Evolutionary conservation across 2,329 filamentous ascomycete genomes (phyloP).

Genomic region (Fusarium beomiforme): DNA sequence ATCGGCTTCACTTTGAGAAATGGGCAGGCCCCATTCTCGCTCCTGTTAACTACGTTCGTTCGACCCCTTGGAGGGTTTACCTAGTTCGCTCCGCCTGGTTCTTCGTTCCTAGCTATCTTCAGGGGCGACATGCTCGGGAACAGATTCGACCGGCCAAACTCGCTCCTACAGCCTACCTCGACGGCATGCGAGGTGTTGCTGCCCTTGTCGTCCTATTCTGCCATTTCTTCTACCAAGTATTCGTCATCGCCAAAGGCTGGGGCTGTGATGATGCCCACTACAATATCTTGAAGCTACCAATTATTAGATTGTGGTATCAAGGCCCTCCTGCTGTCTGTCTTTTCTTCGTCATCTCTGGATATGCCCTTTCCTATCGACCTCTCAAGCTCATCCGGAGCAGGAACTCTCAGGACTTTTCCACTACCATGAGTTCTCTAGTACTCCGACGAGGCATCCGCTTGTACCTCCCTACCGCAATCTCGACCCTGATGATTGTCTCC

Average conservation of each 20-base stretch:
- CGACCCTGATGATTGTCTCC: slow-evolving; percentile 58
- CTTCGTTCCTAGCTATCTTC: slow-evolving; percentile 64
- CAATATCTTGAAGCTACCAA: slow-evolving; percentile 61
- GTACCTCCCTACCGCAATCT: slow-evolving; percentile 61
- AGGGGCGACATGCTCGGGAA: slow-evolving; percentile 55
- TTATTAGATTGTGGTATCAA: slow-evolving; percentile 63
- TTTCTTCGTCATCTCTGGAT: slow-evolving; percentile 72
- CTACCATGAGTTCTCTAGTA: slow-evolving; percentile 59
- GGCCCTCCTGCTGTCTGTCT: slow-evolving; percentile 67
- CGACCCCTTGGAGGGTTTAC: slow-evolving; percentile 51
- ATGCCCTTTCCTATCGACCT: slow-evolving; percentile 65
- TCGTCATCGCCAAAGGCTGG: slow-evolving; percentile 62
- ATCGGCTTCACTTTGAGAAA: slow-evolving; percentile 44
- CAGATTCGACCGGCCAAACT: slow-evolving; percentile 54
- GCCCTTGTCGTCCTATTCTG: slow-evolving; percentile 67
- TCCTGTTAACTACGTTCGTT: slow-evolving; percentile 43
- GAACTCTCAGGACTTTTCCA: slow-evolving; percentile 52
- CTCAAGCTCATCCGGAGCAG: slow-evolving; percentile 56
- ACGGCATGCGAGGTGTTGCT: slow-evolving; percentile 66
- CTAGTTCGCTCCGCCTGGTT: slow-evolving; percentile 55
- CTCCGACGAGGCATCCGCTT: slow-evolving; percentile 64
- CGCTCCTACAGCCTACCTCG: slow-evolving; percentile 66
- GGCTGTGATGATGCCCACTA: slow-evolving; percentile 57
- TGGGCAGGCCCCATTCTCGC: slow-evolving; percentile 48
- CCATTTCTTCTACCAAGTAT: slow-evolving; percentile 64